phyloP scores from a whole-genome alignment of 1,139 yeast genomes.

The Scheffersomyces cryptocercus region DNA sequence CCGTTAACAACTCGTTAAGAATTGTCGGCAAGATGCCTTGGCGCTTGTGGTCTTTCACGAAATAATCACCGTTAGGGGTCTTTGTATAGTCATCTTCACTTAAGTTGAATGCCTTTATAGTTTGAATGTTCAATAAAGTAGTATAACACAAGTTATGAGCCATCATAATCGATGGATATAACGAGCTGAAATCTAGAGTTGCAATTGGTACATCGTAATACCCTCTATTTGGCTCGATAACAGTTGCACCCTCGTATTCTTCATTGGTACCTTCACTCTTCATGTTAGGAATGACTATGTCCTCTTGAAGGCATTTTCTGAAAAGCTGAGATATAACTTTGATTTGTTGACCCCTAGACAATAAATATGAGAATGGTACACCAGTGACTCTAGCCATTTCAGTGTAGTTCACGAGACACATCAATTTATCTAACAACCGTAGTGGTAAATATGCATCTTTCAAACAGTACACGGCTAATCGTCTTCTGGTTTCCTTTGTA shows the following conservation, averaged over 20 bases:
- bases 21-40: conserved; percentile 92
- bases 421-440: conserved; percentile 82
- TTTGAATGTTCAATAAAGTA: conserved; percentile 68
- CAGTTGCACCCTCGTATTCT: conserved; percentile 99
- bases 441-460: conserved; percentile 94
- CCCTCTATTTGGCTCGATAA: conserved; percentile 93
- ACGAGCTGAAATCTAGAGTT: conserved; percentile 93
- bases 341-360: conserved; percentile 95
- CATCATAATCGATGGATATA: conserved; percentile 99
- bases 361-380: conserved; percentile 88
- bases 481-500: conserved; percentile 84
- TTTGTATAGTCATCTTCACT: conserved; percentile 75
- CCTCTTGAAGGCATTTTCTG: conserved; percentile 84
- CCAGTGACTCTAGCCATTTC: conserved; percentile 99
- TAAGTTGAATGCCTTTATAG: conserved; percentile 66
- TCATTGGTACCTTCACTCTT: conserved; percentile 80
- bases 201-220: conserved; percentile 97
- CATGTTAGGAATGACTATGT: conserved; percentile 88
- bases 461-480: conserved; percentile 94
- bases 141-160: conserved; percentile 98
- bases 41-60: conserved; percentile 70
- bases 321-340: conserved; percentile 94
- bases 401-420: conserved; percentile 95
- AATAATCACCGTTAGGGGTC: conserved; percentile 92
- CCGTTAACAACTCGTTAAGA: conserved; percentile 81